Evolutionary conservation across 176 grass and related monocot genomes (phyloP).

Genomic region (Hordeum marinum): DNA sequence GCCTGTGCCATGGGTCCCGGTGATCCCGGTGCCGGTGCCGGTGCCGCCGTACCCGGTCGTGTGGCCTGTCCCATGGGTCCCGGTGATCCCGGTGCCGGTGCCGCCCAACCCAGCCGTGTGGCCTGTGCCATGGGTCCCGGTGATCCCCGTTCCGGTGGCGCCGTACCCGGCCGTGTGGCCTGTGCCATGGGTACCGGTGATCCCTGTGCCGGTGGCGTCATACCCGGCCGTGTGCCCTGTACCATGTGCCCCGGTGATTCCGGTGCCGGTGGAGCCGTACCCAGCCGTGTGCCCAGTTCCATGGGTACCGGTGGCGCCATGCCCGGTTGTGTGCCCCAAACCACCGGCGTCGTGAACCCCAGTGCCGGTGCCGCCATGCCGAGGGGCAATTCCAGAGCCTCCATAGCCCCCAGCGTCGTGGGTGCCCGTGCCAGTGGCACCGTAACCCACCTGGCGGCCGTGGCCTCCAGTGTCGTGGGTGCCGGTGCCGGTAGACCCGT

Average conservation of each 20-base stretch:
- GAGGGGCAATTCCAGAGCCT: neutral
- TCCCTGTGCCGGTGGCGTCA: no score
- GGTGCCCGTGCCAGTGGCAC: neutral
- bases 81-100: no score
- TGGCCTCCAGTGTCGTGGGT: slow-evolving; percentile 15
- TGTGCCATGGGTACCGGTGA: neutral
- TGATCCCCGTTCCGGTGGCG: no score
- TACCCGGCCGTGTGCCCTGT: no score
- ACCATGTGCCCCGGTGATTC: no score
- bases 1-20: neutral
- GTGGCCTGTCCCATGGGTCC: neutral
- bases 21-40: neutral
- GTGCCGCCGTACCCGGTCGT: neutral
- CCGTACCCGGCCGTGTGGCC: neutral
- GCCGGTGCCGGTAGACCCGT: slow-evolving; percentile 6
- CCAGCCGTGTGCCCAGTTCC: no score
- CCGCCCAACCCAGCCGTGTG: neutral
- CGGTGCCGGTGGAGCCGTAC: neutral
- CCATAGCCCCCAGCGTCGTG: neutral
- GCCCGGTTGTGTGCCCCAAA: neutral
- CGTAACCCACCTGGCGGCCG: neutral
- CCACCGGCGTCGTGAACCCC: neutral
- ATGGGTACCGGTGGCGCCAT: no score
- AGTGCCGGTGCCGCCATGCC: neutral
- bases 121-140: no score